phyloP scores from a whole-genome alignment of 495 filamentous ascomycete genomes.

The Staphylotrichum longicolle region DNA sequence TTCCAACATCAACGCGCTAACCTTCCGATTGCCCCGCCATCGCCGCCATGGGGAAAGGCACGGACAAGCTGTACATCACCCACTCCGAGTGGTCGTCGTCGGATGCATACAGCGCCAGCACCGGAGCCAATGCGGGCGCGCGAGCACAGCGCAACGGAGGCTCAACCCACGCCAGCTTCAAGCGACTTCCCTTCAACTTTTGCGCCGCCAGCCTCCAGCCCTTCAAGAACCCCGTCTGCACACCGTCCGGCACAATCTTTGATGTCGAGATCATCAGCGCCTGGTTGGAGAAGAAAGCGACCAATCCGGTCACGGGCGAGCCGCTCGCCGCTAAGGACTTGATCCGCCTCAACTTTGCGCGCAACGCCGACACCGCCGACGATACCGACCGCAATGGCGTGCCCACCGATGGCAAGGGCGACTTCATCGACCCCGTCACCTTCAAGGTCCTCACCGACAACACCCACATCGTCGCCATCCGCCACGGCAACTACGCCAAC shows the following conservation, averaged over 20 bases:
- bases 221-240: conserved; percentile 83
- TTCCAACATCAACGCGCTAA: background rate
- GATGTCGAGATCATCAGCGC: conserved; percentile 82
- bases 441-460: conserved; percentile 98
- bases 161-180: conserved; percentile 66
- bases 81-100: conserved; percentile 94
- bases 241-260: conserved; percentile 72
- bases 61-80: conserved; percentile 86
- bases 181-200: conserved; percentile 94
- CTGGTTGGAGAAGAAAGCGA: conserved; percentile 91
- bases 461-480: conserved; percentile 89
- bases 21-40: background rate
- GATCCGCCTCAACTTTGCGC: conserved; percentile 85
- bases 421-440: conserved; percentile 93
- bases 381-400: conserved; percentile 38
- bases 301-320: conserved; percentile 82
- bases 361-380: conserved; percentile 70
- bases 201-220: conserved; percentile 95
- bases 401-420: conserved; percentile 55
- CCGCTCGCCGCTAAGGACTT: conserved; percentile 77
- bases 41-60: conserved; percentile 50
- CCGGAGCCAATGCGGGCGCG: conserved; percentile 65
- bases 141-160: conserved; percentile 45
- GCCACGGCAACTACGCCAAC: conserved; percentile 75
- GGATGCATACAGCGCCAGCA: conserved; percentile 76